phyloP scores from a whole-genome alignment of 1,284 basidiomycete genomes.

The Boletellus deceptivus region DNA sequence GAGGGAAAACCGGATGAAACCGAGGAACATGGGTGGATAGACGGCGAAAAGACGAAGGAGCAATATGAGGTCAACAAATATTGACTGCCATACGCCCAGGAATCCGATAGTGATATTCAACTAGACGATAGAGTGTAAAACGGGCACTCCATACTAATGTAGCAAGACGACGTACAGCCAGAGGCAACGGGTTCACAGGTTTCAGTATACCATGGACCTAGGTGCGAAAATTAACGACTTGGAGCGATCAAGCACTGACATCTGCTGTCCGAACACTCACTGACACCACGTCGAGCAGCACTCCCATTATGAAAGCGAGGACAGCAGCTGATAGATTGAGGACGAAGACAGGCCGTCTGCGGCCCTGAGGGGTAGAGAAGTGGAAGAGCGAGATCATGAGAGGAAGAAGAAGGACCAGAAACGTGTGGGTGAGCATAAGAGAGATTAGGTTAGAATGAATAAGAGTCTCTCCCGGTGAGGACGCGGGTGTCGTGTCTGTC shows the following conservation, averaged over 20 bases:
- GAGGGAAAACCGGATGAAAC: slow-evolving; percentile 3
- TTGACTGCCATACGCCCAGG: slow-evolving; percentile 23
- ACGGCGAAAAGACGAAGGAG: slow-evolving; percentile 26
- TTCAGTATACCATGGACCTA: slow-evolving; percentile 21
- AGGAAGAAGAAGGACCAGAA: slow-evolving; percentile 22
- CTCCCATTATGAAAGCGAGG: slow-evolving; percentile 19
- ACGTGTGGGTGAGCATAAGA: slow-evolving; percentile 24
- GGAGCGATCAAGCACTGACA: not conserved
- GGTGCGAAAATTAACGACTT: not conserved
- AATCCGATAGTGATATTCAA: slow-evolving; percentile 17
- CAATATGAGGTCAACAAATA: slow-evolving; percentile 27
- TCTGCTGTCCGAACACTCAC: slow-evolving; percentile 8
- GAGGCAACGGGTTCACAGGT: slow-evolving; percentile 7
- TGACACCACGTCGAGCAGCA: slow-evolving; percentile 10
- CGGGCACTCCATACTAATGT: not conserved
- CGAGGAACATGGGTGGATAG: slow-evolving; percentile 13
- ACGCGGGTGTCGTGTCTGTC: not conserved
- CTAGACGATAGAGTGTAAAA: slow-evolving; percentile 1
- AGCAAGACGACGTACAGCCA: slow-evolving; percentile 1
- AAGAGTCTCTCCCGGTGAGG: not conserved
- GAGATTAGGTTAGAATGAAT: slow-evolving; percentile 2
- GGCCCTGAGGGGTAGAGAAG: slow-evolving; percentile 21
- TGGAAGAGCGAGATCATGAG: slow-evolving; percentile 23
- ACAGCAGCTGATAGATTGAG: slow-evolving; percentile 20
- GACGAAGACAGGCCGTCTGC: slow-evolving; percentile 20